These are phyloP conservation scores for Lepiota subincarnata DNA, from an alignment of 768 basidiomycete genomes.

Conservation along the genomic window DNA sequence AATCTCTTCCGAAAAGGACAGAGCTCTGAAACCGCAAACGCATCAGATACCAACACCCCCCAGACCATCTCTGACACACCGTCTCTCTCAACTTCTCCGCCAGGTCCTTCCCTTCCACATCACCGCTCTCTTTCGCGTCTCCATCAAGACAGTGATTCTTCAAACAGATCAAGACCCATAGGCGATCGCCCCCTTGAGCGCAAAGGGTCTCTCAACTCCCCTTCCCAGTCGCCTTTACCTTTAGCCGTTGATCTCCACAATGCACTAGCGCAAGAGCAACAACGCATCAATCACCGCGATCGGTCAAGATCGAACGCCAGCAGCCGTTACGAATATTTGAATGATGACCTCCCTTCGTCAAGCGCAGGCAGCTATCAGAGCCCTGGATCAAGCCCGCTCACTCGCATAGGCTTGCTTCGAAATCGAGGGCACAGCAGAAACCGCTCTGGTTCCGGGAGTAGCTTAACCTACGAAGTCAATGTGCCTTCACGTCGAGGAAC, in stretches of 20 bases:
- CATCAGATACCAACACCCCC: slow-evolving; percentile 9
- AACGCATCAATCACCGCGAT: slow-evolving; percentile 22
- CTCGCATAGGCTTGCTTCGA: slow-evolving; percentile 19
- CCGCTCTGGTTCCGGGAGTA: slow-evolving; percentile 10
- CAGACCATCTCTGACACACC: not conserved
- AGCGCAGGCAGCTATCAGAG: slow-evolving; percentile 19
- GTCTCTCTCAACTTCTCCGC: slow-evolving; percentile 8
- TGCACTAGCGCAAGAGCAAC: slow-evolving; percentile 33
- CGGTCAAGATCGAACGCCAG: slow-evolving; percentile 25
- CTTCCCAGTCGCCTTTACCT: slow-evolving; percentile 26
- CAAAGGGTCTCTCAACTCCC: slow-evolving; percentile 19
- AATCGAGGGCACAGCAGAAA: slow-evolving; percentile 8
- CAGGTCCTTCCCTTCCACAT: not conserved
- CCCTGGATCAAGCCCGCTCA: slow-evolving; percentile 25
- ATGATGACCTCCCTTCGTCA: slow-evolving; percentile 15
- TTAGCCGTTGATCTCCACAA: slow-evolving; percentile 48
- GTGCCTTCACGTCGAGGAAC: slow-evolving; percentile 8
- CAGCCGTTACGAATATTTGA: slow-evolving; percentile 9
- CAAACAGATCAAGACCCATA: slow-evolving; percentile 5
- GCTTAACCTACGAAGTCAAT: slow-evolving; percentile 5
- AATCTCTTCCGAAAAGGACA: slow-evolving; percentile 68
- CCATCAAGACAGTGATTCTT: slow-evolving; percentile 14
- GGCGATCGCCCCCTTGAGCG: not conserved
- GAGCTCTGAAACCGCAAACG: slow-evolving; percentile 20
- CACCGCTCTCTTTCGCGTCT: not conserved